Evolutionary conservation across 139 green algal genomes (phyloP).

Genomic region (Eudorina sp.): DNA sequence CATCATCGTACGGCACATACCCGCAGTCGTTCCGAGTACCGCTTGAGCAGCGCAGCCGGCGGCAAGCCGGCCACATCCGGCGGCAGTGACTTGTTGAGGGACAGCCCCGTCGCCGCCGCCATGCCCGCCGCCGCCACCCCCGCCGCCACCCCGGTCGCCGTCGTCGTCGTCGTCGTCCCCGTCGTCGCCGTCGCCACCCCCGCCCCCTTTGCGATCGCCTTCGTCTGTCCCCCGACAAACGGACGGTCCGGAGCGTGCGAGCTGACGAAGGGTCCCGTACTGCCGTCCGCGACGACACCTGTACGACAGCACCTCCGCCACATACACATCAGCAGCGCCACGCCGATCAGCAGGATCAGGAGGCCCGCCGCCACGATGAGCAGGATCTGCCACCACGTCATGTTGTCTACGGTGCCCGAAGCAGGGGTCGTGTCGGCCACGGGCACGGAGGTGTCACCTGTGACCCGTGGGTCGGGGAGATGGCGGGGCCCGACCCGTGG

Average conservation of each 20-base stretch:
- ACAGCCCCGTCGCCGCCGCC: background rate
- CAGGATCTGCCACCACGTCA: slow-evolving; percentile 14
- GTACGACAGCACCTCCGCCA: slow-evolving; percentile 25
- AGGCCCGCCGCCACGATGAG: slow-evolving; percentile 24
- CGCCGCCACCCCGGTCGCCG: background rate
- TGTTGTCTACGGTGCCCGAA: too few relatives aligned
- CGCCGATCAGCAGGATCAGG: background rate
- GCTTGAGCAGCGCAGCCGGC: background rate
- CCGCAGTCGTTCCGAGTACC: background rate
- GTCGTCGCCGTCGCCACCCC: background rate
- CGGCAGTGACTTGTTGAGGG: background rate
- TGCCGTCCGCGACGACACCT: too few relatives aligned
- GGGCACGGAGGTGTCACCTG: too few relatives aligned
- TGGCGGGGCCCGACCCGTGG: too few relatives aligned
- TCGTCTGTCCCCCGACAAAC: too few relatives aligned
- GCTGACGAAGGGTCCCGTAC: too few relatives aligned
- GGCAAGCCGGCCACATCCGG: background rate
- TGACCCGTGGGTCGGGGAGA: too few relatives aligned
- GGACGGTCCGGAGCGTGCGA: too few relatives aligned
- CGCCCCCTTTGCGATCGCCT: too few relatives aligned
- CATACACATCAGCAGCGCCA: background rate
- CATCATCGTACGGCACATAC: background rate
- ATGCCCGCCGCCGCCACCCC: background rate
- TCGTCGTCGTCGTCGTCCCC: background rate
- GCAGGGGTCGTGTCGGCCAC: too few relatives aligned